Evolutionary conservation across 441 rosid genomes (phyloP).

Genomic region (Erodium texanum): DNA sequence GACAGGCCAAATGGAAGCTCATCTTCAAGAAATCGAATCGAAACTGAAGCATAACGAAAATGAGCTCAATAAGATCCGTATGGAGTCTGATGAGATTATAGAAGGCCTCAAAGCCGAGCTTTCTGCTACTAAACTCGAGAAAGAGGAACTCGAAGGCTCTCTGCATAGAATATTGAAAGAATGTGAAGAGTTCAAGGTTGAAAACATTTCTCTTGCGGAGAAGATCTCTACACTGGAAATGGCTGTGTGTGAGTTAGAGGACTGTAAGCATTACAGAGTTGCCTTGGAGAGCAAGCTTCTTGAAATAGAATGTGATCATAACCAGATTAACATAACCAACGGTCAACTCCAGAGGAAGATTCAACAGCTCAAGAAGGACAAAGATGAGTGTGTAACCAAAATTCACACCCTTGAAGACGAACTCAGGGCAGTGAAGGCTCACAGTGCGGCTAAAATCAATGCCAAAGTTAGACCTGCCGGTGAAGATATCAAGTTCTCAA

Average conservation of each 20-base stretch:
- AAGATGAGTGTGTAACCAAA: slow-evolving; percentile 23
- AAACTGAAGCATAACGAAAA: slow-evolving; percentile 30
- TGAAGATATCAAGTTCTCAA: slow-evolving; percentile 13
- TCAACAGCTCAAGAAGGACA: slow-evolving; percentile 39
- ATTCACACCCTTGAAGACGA: slow-evolving; percentile 35
- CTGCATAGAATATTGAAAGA: no score
- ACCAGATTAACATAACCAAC: slow-evolving; percentile 29
- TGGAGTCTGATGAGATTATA: slow-evolving; percentile 23
- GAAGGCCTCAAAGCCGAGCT: slow-evolving; percentile 31
- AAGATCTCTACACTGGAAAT: slow-evolving; percentile 23
- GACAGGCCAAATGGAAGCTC: slow-evolving; percentile 21
- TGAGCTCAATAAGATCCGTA: slow-evolving; percentile 20
- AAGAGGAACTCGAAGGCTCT: background rate
- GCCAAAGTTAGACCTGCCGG: slow-evolving; percentile 16
- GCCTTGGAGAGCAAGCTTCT: slow-evolving; percentile 27
- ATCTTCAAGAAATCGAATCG: slow-evolving; percentile 33
- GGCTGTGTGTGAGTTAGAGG: background rate
- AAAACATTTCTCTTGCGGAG: slow-evolving; percentile 16
- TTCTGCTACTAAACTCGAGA: slow-evolving; percentile 24
- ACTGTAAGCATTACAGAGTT: slow-evolving; percentile 10
- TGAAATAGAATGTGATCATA: background rate
- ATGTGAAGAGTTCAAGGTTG: background rate
- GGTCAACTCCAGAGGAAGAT: slow-evolving; percentile 32
- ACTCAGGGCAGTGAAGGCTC: slow-evolving; percentile 24
- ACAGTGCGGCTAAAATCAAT: slow-evolving; percentile 15